Base-by-base conservation (phyloP, 2,329 filamentous ascomycete genomes). In the Arthrobotrys megalospora region DNA sequence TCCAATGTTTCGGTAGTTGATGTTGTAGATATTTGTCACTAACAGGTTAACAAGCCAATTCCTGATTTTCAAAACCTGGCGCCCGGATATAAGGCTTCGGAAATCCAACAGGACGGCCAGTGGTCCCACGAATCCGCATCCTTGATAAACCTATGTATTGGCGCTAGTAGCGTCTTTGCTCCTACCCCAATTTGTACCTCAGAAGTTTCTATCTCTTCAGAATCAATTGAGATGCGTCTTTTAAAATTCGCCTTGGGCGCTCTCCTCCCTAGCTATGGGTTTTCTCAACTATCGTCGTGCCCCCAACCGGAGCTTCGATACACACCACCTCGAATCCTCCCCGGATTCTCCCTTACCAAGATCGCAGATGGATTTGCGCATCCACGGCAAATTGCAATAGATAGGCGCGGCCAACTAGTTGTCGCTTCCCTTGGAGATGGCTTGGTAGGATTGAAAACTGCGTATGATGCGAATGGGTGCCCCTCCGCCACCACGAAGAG, bases 291-390 rank as follows among this genome's bases (percentile, higher is more conserved):
- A 43, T 43, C 38, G 11, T 10, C 41, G 10, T 69, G 67, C 41
- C 67, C 67, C 14, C 67, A 62, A 21, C 36, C 67, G 3, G 19
- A 43, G 43, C 16, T 70, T 38, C 41, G 43, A 50, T 70, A 70
- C 53, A 50, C 28, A 0, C 34, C 67, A n/a, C 67, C 65, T 53
- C 38, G 24, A 14, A 60, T 69, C 19, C 16, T 69, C 1, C 65
- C 52, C 16, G 67, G 67, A 3, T 70, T 62, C 41, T 50, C 67
- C 11, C 48, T 70, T 16, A 70, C 67, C 5, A 70, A 70, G 19
- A 48, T 70, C 41, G 53, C 67, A 8, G 67, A 70, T 11, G 50
- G 50, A 8, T 38, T 62, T 11, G 50, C 67, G 11, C 67, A 68
- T 21, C 64, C 50, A 1, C 64, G 64, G 3, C 64, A 68, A 34